Conservation (phyloP, 164 flowering plant genomes). For the Taxillus chinensis region DNA sequence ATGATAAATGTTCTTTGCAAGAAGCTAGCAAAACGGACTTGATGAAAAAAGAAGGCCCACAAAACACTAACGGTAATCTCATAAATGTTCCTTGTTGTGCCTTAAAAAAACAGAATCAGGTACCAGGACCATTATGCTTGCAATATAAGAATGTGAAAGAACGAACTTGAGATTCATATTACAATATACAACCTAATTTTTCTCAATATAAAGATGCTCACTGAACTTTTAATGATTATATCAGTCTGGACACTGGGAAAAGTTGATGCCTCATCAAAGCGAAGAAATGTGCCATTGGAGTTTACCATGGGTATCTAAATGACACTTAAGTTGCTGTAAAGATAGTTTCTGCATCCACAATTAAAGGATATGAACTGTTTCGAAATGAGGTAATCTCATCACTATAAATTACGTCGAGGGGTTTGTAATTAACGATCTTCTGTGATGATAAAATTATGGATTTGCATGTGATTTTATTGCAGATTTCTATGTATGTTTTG, state of each 20-base stretch:
- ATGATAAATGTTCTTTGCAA: no score
- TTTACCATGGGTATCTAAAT: conserved; percentile 28
- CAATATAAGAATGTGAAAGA: neutral
- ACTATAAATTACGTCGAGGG: neutral
- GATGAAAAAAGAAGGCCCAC: no score
- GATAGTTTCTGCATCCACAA: conserved; percentile 19
- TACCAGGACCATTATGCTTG: neutral
- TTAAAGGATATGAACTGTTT: conserved; percentile 22
- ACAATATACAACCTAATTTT: neutral
- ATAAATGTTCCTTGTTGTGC: conserved; percentile 10
- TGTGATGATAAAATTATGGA: no score
- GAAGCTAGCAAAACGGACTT: no score
- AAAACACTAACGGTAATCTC: no score
- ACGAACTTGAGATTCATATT: neutral
- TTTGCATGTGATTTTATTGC: no score
- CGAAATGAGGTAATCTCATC: conserved; percentile 15
- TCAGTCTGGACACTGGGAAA: neutral
- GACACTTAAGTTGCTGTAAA: conserved; percentile 25
- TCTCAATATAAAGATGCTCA: neutral
- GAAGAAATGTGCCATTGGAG: conserved; percentile 21
- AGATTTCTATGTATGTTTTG: no score
- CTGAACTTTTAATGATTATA: neutral
- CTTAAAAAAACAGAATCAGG: conserved; percentile 9
- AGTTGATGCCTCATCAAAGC: neutral
- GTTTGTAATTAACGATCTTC: no score